Evolutionary conservation across 2,329 filamentous ascomycete species (phyloP).

Genomic region (Lasiodiplodia citricola): DNA sequence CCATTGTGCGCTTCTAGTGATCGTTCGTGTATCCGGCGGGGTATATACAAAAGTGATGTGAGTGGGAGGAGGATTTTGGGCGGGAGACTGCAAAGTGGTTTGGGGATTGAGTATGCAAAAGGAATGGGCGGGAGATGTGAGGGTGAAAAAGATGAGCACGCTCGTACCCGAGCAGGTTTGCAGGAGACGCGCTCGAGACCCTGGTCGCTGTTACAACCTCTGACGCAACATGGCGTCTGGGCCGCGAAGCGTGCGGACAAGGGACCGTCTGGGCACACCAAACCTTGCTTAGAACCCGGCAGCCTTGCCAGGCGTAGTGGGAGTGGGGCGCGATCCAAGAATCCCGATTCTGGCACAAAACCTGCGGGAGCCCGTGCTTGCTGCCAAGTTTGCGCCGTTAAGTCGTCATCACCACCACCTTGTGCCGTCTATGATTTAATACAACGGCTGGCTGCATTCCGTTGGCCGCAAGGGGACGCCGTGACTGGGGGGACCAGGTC

Average conservation of each 20-base stretch:
- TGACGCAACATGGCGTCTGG: conserved; percentile 26
- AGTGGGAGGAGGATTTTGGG: neutral
- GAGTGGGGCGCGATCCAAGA: conserved; percentile 10
- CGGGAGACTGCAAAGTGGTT: neutral
- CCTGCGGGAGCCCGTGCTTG: conserved; percentile 25
- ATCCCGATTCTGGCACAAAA: conserved; percentile 2
- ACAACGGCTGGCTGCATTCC: conserved; percentile 5
- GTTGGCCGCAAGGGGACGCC: conserved; percentile 8
- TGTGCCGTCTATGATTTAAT: conserved; percentile 22
- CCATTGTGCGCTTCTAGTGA: conserved; percentile 29
- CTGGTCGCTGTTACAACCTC: conserved; percentile 18
- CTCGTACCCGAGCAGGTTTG: conserved; percentile 24
- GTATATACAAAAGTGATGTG: conserved; percentile 9
- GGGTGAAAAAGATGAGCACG: conserved; percentile 22
- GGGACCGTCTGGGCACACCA: conserved; percentile 7
- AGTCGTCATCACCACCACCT: conserved; percentile 8
- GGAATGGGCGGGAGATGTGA: conserved; percentile 10
- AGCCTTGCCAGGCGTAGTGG: conserved; percentile 6
- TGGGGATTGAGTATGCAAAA: neutral
- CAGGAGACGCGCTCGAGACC: conserved; percentile 17
- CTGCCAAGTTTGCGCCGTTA: conserved; percentile 24
- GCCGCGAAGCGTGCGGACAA: conserved; percentile 6
- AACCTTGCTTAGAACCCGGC: neutral
- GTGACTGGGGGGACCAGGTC: neutral
- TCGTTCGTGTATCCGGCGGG: neutral